These are phyloP conservation scores for Pachysandra terminalis DNA, from an alignment of 164 flowering plant genomes.

Conservation along the genomic window DNA sequence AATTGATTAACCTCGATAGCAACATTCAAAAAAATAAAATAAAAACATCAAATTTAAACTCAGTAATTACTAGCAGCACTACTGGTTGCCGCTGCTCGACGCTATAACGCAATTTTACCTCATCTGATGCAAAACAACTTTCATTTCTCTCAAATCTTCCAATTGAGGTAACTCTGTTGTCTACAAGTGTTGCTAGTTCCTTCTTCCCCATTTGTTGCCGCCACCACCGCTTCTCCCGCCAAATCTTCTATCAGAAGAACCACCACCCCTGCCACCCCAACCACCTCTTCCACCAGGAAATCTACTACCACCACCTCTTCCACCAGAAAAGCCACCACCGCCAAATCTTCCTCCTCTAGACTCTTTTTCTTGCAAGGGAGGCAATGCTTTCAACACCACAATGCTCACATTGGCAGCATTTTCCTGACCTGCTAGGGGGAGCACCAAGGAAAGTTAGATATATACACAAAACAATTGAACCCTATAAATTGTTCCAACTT, in stretches of 20 bases:
- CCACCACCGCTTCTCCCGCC: neutral
- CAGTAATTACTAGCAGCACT: neutral
- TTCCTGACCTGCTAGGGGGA: slow-evolving; percentile 51
- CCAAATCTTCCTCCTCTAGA: slow-evolving; percentile 56
- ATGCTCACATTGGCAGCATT: slow-evolving; percentile 71
- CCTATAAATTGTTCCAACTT: no score
- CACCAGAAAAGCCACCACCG: slow-evolving; percentile 22
- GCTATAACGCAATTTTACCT: neutral
- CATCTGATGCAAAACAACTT: neutral
- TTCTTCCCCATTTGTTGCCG: slow-evolving; percentile 10
- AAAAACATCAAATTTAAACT: neutral
- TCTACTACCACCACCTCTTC: slow-evolving; percentile 39
- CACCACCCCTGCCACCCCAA: slow-evolving; percentile 2
- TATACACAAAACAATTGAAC: no score
- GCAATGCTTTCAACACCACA: slow-evolving; percentile 58
- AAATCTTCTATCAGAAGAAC: neutral
- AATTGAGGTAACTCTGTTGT: neutral
- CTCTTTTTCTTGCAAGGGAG: slow-evolving; percentile 62
- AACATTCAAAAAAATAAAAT: no score
- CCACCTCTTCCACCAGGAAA: slow-evolving; percentile 32
- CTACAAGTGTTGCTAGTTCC: neutral
- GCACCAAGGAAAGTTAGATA: neutral
- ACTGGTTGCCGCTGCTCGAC: neutral
- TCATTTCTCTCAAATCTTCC: neutral
- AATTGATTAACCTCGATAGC: no score